A percentile compares a stretch with the other conserved stretches of the same genome.
These are phyloP conservation scores for Immersiporthe knoxdaviesiana DNA, from an alignment of 2,329 filamentous ascomycete species.

Conservation along the genomic window DNA sequence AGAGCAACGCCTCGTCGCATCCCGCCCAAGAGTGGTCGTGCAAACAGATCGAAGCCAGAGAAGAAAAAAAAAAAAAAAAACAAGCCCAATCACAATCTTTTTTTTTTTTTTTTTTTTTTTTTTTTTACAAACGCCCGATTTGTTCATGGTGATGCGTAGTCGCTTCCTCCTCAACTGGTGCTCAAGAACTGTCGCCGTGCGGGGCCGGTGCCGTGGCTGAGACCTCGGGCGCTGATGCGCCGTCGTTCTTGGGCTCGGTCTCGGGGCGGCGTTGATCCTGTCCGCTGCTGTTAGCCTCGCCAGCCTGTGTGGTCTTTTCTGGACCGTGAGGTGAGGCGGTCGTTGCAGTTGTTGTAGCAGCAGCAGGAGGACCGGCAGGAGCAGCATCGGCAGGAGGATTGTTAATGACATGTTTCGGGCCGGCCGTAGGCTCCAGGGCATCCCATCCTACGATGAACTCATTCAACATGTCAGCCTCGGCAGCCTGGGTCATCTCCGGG, in stretches of 20 bases:
- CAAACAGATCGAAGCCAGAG: neutral
- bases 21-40: neutral
- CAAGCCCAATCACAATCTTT: no score
- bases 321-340: no score
- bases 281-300: no score
- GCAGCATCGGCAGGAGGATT: neutral
- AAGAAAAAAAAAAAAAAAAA: neutral
- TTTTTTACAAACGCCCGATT: no score
- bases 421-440: neutral
- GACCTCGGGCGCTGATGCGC: neutral
- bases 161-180: neutral
- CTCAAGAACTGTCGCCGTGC: neutral
- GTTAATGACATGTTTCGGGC: neutral
- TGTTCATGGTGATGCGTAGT: neutral
- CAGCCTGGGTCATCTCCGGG: neutral
- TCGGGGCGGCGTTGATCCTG: neutral
- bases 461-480: neutral
- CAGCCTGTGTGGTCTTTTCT: no score
- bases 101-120: no score
- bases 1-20: neutral
- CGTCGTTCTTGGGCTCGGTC: neutral
- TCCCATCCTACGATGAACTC: neutral
- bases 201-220: neutral
- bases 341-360: no score
- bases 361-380: no score